Base-by-base conservation (phyloP, 768 basidiomycete genomes). In the Lactifluus piperatus region DNA sequence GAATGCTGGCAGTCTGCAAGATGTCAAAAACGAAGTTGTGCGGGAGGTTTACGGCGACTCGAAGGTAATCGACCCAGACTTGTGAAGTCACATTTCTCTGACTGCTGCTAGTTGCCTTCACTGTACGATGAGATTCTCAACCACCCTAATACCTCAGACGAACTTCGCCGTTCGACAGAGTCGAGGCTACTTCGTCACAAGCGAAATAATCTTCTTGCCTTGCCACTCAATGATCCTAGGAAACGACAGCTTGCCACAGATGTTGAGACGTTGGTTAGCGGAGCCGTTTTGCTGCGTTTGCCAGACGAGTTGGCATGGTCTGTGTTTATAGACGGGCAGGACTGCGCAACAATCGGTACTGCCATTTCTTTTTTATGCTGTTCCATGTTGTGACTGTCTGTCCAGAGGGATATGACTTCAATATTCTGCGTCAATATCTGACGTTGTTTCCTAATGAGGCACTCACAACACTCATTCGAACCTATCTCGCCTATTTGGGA, bases 231-330 rank as follows among this genome's bases (percentile, higher is more conserved):
- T 56, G 69, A 8, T 67, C 73, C 26, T 87, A 89, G 68, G 67
- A 65, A 18, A 48, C 54, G 29, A 32, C 65, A 68, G 24, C 68
- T 87, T 9, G 72, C 82, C n/a, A 67, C 70, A 9, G 84, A 91
- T 64, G 75, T 97, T 11, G 81, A 91, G 43, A 81, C 82, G 18
- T 72, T 97, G 32, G 78, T 90, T 2, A 75, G 81, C 16, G 94
- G 93, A 2, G 81, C 84, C 30, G 79, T 97, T 3, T 71, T 95
- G 6, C 75, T 99, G 20, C 75, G 77, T 16, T 79, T 94, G 9
- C 80, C 83, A 0, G 87, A 97, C 65, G 86, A 91, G 66, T 69
- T 85, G 26, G 92, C 89, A 0, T 99, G 97, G 95, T 76, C 73
- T 27, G 70, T 88, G 4, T 83, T 78, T 61, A 75, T 97, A 45